Evolutionary conservation across 805 yeast genomes (phyloP).

Genomic region (Schwanniomyces pseudopolymorphus): DNA sequence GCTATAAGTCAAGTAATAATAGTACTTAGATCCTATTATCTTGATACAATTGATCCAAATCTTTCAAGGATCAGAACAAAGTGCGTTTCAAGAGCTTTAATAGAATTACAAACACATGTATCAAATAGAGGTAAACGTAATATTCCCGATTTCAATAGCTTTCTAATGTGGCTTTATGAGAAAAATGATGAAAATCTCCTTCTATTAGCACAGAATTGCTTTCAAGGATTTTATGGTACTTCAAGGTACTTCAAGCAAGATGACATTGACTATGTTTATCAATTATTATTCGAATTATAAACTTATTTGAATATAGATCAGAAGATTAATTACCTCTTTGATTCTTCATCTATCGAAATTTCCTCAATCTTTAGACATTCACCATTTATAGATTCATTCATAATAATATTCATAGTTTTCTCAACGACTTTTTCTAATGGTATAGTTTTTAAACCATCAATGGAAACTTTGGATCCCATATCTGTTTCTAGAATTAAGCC

Average conservation of each 20-base stretch:
- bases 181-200: constrained; percentile 1
- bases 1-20: constrained; percentile 1
- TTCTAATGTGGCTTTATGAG: constrained; percentile 15
- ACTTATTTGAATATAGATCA: neutral
- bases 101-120: constrained; percentile 1
- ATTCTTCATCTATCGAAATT: neutral
- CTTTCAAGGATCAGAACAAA: neutral
- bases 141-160: constrained; percentile 7
- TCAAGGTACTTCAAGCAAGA: neutral
- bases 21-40: constrained; percentile 11
- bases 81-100: constrained; percentile 1
- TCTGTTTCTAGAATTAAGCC: constrained; percentile 67
- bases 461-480: constrained; percentile 48
- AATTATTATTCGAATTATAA: constrained; percentile 1
- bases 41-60: constrained; percentile 5
- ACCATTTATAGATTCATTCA: constrained; percentile 27
- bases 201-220: constrained; percentile 10
- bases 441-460: constrained; percentile 20
- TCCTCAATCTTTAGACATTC: constrained; percentile 12
- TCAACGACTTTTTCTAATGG: constrained; percentile 27
- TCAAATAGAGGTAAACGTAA: neutral
- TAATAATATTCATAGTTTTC: constrained; percentile 19
- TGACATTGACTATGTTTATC: constrained; percentile 1
- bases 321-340: too few species aligned
- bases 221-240: constrained; percentile 10